These are phyloP conservation scores for Amanita thiersii DNA, from an alignment of 768 basidiomycete species.

Conservation along the genomic window DNA sequence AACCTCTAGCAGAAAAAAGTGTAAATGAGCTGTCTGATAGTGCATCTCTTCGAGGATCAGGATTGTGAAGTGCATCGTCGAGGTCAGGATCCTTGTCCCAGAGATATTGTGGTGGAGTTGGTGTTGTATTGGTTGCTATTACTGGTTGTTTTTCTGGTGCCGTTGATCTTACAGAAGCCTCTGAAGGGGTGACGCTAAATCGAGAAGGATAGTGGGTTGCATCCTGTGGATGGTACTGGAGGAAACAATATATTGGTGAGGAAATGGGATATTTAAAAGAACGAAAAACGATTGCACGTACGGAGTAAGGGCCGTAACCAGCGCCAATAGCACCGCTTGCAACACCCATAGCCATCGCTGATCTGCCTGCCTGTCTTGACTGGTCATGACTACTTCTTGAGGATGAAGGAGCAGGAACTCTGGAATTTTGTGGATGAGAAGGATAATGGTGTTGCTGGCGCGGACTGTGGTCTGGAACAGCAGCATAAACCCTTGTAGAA, in stretches of 20 bases:
- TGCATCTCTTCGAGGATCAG: constrained; percentile 65
- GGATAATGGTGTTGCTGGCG: constrained; percentile 22
- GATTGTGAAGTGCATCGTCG: constrained; percentile 89
- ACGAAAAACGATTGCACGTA: constrained; percentile 24
- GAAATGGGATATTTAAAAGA: constrained; percentile 7
- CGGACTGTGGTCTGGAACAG: constrained; percentile 54
- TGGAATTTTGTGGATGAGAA: constrained; percentile 17
- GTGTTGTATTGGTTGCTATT: constrained; percentile 33
- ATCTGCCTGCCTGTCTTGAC: constrained; percentile 29
- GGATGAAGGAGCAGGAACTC: constrained; percentile 16
- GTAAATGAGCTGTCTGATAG: constrained; percentile 53
- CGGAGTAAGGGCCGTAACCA: constrained; percentile 85
- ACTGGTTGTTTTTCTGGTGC: constrained; percentile 21
- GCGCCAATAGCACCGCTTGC: constrained; percentile 72
- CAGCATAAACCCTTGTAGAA: constrained; percentile 49
- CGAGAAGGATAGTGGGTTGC: constrained; percentile 40
- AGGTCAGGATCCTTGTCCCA: constrained; percentile 85
- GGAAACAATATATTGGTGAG: constrained; percentile 9
- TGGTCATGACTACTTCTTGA: constrained; percentile 17
- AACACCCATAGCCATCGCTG: constrained; percentile 67
- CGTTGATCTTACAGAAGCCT: constrained; percentile 24
- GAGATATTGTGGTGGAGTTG: constrained; percentile 60
- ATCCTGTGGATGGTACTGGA: constrained; percentile 50
- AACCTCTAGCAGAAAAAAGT: constrained; percentile 75
- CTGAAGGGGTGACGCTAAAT: constrained; percentile 47